Evolutionary conservation across 768 basidiomycete genomes (phyloP), one percentile per base, ranked within the genome.

Genomic region (Plicaturopsis crispa): DNA sequence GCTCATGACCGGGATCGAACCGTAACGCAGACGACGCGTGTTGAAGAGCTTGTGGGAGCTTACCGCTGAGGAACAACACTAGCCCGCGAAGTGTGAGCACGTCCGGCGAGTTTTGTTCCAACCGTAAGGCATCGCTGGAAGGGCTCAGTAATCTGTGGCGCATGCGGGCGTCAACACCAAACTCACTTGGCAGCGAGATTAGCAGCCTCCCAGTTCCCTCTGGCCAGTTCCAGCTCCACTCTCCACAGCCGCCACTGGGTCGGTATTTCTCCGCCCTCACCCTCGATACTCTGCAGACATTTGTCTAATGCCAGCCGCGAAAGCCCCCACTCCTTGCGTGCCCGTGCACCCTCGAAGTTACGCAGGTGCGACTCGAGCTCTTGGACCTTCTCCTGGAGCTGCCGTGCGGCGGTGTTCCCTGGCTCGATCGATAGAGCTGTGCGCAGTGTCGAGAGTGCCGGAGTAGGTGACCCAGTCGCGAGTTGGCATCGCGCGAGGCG

Each of bases 401-500:
- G 74, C 23, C 72, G 42, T 1, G 82, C 82, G 2, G 68, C 60
- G 1, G 68, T 45, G 46, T 87, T 87, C 22, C 56, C 60, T 0
- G 83, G 74, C 39, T 89, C 86, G 35, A 83, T 40, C 4, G 70
- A 49, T 20, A 86, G 62, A 13, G 77, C 73, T 7, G 66, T 55
- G n/a, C 79, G 71, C 33, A 89, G 63, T 1, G 80, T 76, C 6
- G 79, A 78, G 11, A 78, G 65, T 2, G 88, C 84, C 10, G 78
- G 73, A 1, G 72, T 70, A 0, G 82, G 67, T 2, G 74, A 71
- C 2, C 86, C 90, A 5, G 88, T 68, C 1, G 86, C 85, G 12
- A 89, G 67, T 44, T 93, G 89, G 57, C 89, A 92, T 36, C 83
- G 74, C 0, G 84, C 87, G 4, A 90, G 73, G 3, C 90, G 83